These are phyloP conservation scores for Xylariaceae sp. DNA, from an alignment of 2,329 filamentous ascomycete genomes.

Conservation along the genomic window DNA sequence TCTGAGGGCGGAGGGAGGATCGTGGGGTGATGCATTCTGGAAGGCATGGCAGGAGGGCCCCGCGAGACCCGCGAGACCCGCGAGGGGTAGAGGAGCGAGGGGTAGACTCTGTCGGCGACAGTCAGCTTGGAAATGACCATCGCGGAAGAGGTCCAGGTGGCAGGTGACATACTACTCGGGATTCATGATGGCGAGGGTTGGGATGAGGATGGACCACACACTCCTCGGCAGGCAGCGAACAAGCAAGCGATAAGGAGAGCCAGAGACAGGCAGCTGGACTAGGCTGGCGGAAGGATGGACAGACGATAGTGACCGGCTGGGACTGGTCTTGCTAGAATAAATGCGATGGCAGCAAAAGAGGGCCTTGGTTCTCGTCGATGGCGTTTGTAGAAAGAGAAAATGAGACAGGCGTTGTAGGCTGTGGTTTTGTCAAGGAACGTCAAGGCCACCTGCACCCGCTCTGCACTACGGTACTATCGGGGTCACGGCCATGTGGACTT, in stretches of 20 bases:
- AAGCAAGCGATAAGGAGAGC: constrained; percentile 8
- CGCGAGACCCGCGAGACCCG: constrained; percentile 1
- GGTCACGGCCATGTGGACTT: no score
- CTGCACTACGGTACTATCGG: no score
- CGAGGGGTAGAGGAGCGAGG: constrained; percentile 8
- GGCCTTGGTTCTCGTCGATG: constrained; percentile 8
- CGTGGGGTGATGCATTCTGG: constrained; percentile 1
- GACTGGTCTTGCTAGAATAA: no score
- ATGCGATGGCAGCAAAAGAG: constrained; percentile 4
- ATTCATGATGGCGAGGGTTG: constrained; percentile 63
- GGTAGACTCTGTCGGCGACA: constrained; percentile 14
- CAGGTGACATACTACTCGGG: constrained; percentile 72
- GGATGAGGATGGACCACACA: constrained; percentile 15
- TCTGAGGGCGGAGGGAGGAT: constrained; percentile 2
- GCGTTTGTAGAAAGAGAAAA: constrained; percentile 24
- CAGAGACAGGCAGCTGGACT: no score
- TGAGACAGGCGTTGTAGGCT: constrained; percentile 22
- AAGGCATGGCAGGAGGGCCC: constrained; percentile 1
- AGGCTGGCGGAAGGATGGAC: no score
- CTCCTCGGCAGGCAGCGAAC: constrained; percentile 8
- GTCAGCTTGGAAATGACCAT: constrained; percentile 10
- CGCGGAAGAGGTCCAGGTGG: constrained; percentile 7
- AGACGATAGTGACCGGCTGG: no score
- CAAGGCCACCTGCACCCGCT: constrained; percentile 13
- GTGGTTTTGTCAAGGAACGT: constrained; percentile 21